A percentile compares a stretch with the other conserved stretches of the same genome.
Conservation (phyloP, 495 filamentous ascomycete genomes). For the Amniculicola lignicola region DNA sequence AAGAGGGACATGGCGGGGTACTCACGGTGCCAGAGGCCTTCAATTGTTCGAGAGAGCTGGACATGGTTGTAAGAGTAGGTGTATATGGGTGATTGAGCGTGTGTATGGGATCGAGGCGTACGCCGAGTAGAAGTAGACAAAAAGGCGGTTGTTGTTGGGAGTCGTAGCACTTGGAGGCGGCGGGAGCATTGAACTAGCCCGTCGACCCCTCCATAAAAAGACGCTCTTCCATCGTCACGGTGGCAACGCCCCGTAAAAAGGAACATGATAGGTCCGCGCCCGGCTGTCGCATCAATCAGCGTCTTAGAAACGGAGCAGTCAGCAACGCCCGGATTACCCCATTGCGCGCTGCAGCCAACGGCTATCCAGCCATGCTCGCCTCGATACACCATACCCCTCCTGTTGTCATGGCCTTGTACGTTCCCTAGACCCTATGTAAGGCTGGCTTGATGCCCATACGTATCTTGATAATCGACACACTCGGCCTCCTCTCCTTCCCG, state of each 20-base stretch:
- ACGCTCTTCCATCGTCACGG: conserved; percentile 21
- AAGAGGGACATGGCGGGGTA: conserved; percentile 40
- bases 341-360: too few relatives aligned
- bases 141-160: conserved; percentile 18
- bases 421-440: too few relatives aligned
- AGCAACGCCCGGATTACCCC: too few relatives aligned
- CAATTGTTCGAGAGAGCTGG: conserved; percentile 85
- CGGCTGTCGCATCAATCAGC: conserved; percentile 22
- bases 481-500: too few relatives aligned
- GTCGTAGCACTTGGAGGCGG: background rate
- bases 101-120: background rate
- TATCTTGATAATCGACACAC: too few relatives aligned
- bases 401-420: too few relatives aligned
- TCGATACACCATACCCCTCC: too few relatives aligned
- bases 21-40: conserved; percentile 93
- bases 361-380: too few relatives aligned
- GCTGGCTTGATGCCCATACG: too few relatives aligned
- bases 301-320: conserved; percentile 1
- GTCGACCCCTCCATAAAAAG: conserved; percentile 17
- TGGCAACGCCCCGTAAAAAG: conserved; percentile 17
- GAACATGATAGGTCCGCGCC: conserved; percentile 13
- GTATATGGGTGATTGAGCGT: background rate
- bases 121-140: background rate
- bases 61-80: conserved; percentile 4
- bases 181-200: background rate